Conservation (phyloP, 805 yeast genomes). For the Candida lessepsii region DNA sequence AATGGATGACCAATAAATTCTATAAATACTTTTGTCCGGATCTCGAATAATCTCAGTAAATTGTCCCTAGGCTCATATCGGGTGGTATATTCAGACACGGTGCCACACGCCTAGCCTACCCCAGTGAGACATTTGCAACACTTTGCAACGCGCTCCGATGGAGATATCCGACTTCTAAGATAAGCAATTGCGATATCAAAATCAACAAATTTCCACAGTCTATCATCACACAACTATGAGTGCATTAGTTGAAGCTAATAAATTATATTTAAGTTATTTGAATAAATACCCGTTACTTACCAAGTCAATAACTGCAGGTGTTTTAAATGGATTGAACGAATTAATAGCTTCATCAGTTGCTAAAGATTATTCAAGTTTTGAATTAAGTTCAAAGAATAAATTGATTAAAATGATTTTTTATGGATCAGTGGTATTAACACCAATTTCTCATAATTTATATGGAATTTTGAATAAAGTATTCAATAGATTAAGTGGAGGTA, state of each 20-base stretch:
- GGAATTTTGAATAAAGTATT: slow-evolving; percentile 44
- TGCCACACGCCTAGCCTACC: no score
- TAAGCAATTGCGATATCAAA: not conserved
- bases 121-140: no score
- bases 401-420: slow-evolving; percentile 55
- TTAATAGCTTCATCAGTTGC: slow-evolving; percentile 52
- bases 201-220: not conserved
- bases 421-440: slow-evolving; percentile 55
- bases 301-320: slow-evolving; percentile 56
- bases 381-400: slow-evolving; percentile 32
- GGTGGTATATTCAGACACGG: no score
- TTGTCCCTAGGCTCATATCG: no score
- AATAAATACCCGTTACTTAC: slow-evolving; percentile 54
- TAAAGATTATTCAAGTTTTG: slow-evolving; percentile 35
- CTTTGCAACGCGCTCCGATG: not conserved
- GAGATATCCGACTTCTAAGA: not conserved
- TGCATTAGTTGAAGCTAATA: slow-evolving; percentile 16
- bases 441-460: slow-evolving; percentile 56
- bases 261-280: slow-evolving; percentile 37
- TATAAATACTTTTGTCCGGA: no score
- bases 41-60: no score
- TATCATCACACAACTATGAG: no score
- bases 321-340: slow-evolving; percentile 58
- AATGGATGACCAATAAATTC: no score
- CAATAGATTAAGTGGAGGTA: slow-evolving; percentile 21